Base-by-base conservation (phyloP, 768 basidiomycete genomes). In the Termitomyces heimii region DNA sequence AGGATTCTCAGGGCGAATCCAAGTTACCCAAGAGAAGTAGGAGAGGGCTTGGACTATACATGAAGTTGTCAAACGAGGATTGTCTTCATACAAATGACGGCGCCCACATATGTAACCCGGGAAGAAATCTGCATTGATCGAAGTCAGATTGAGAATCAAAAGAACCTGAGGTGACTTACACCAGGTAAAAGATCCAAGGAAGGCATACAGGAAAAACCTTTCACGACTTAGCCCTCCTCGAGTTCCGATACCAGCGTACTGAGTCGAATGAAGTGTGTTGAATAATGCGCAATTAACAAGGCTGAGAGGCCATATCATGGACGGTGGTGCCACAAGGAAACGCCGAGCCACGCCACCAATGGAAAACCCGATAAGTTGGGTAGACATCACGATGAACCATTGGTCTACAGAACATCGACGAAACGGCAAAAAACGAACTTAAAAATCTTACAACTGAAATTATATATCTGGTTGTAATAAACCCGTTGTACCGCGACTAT, bases 321-420 rank as follows among this genome's bases (percentile, higher is more conserved):
- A 75, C 0, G 76, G 82, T 3, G 88, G 88, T 9, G 78, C 76
- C 3, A 90, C 88, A 10, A 90, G 79, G 77, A 90, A 90, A 16
- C 87, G 82, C 9, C 84, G 79, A 3, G 80, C 79, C 37, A 89
- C 71, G 14, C 89, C 89, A 44, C 88, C 89, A 47, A 89, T 81
- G 5, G 87, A 89, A 71, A 89, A 90, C 2, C 89, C 88, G 44
- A 89, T 88, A 55, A 88, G 69, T 60, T 85, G 83, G 0, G 82
- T 82, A 13, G 81, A 83, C 67, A 89, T 79, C 18, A 89, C 84
- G 1, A 89, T 71, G 58, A 89, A 79, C 82, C 87, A 85, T 70
- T 88, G 85, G 66, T 86, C 85, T 76, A 57, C 50, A 64, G 48
- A 43, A 34, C 28, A 28, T 56, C 35, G 57, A 28, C 18, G 12